Conservation (phyloP, 2,329 filamentous ascomycete species). For the Lecanicillium sp. region DNA sequence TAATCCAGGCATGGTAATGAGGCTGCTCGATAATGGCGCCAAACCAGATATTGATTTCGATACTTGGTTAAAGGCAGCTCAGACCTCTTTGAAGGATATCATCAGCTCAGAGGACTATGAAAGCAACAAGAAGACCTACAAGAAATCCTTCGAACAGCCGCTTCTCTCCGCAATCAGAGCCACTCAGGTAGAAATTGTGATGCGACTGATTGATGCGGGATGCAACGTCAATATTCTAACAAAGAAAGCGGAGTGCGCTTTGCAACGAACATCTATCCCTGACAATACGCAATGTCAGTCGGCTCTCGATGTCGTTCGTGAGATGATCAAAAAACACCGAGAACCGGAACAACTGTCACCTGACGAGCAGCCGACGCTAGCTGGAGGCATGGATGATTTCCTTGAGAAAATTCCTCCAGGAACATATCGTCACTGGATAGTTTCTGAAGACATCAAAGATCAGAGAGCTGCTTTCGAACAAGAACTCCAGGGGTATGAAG, state of each 20-base stretch:
- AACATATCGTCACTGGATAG: constrained; percentile 53
- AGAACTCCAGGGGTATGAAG: constrained; percentile 20
- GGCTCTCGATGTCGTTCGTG: constrained; percentile 52
- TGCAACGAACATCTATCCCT: constrained; percentile 23
- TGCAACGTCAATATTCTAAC: constrained; percentile 58
- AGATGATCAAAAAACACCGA: constrained; percentile 40
- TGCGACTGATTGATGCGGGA: constrained; percentile 53
- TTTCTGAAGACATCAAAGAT: constrained; percentile 27
- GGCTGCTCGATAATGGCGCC: constrained; percentile 57
- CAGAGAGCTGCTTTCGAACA: constrained; percentile 23
- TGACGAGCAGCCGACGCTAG: constrained; percentile 15
- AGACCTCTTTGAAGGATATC: constrained; percentile 31
- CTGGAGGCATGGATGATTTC: constrained; percentile 41
- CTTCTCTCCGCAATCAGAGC: constrained; percentile 50
- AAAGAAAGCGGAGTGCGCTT: constrained; percentile 23
- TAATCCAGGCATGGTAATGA: constrained; percentile 44
- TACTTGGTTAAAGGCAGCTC: constrained; percentile 51
- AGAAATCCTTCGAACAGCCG: constrained; percentile 49
- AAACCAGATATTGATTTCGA: constrained; percentile 52
- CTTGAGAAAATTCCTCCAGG: constrained; percentile 39
- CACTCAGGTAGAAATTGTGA: constrained; percentile 35
- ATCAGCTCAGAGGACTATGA: constrained; percentile 29
- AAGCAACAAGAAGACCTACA: constrained; percentile 39
- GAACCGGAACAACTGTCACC: constrained; percentile 9
- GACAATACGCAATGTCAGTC: constrained; percentile 32